phyloP scores from a whole-genome alignment of 108 stramenopile species.

The Pseudonitzschia multiseries region DNA sequence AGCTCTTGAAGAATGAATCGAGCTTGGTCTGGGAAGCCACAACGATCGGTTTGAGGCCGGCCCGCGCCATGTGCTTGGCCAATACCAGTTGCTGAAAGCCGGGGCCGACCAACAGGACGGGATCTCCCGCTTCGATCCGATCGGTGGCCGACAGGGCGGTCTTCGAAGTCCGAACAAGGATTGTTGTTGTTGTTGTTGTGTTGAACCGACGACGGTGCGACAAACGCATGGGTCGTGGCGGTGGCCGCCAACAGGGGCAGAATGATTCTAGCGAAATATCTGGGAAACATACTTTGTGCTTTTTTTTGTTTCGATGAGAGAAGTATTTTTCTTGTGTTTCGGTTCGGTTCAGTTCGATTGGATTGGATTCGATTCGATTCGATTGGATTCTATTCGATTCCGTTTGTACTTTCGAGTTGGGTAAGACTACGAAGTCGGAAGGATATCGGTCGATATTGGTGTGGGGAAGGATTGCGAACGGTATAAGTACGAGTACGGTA shows the following conservation, averaged over 20 bases:
- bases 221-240: neutral
- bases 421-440: no score
- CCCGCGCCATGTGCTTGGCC: slow-evolving; percentile 31
- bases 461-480: no score
- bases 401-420: no score
- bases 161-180: neutral
- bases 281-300: neutral
- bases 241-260: neutral
- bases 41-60: slow-evolving; percentile 33
- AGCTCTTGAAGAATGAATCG: slow-evolving; percentile 28
- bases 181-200: neutral
- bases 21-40: slow-evolving; percentile 36
- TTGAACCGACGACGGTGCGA: neutral
- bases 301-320: no score
- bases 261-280: neutral
- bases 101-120: slow-evolving; percentile 38
- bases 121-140: slow-evolving; percentile 29
- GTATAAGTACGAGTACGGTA: no score
- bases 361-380: no score
- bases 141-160: neutral
- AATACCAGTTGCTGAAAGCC: slow-evolving; percentile 40
- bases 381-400: no score
- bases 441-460: no score
- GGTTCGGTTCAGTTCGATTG: no score
- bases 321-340: no score